A percentile compares a stretch with the other conserved stretches of the same genome.
Evolutionary conservation across 164 flowering plant genomes (phyloP).

Genomic region (Houttuynia cordata): DNA sequence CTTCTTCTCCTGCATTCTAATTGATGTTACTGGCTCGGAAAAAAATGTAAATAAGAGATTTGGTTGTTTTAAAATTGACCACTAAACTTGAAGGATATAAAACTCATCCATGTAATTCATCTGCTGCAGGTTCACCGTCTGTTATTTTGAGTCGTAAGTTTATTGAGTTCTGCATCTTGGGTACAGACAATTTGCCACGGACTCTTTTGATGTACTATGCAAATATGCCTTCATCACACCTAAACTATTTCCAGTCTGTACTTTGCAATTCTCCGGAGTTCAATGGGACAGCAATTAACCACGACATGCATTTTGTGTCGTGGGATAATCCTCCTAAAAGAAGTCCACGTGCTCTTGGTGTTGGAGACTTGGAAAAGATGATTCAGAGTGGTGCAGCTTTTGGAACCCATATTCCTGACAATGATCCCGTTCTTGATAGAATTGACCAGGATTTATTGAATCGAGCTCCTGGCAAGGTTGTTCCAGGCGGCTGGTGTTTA

Average conservation of each 20-base stretch:
- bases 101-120: background rate
- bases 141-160: conserved; percentile 62
- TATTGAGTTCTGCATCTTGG: conserved; percentile 68
- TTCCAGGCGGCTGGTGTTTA: conserved; percentile 98
- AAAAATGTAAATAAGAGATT: too few species aligned
- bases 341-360: conserved; percentile 27
- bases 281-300: conserved; percentile 55
- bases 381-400: conserved; percentile 75
- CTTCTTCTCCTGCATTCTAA: too few species aligned
- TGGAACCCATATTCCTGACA: conserved; percentile 33
- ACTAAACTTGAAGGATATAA: background rate
- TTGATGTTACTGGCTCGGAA: too few species aligned
- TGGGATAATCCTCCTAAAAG: conserved; percentile 22
- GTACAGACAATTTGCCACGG: conserved; percentile 88
- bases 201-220: conserved; percentile 77
- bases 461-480: conserved; percentile 34
- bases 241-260: conserved; percentile 71
- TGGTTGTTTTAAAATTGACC: background rate
- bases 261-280: conserved; percentile 61
- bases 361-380: conserved; percentile 41
- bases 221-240: conserved; percentile 57
- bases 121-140: conserved; percentile 55
- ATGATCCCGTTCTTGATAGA: conserved; percentile 60
- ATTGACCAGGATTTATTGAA: conserved; percentile 59
- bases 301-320: conserved; percentile 43